Base-by-base conservation (phyloP, 2,329 filamentous ascomycete species). In the Sporothrix curviconia region DNA sequence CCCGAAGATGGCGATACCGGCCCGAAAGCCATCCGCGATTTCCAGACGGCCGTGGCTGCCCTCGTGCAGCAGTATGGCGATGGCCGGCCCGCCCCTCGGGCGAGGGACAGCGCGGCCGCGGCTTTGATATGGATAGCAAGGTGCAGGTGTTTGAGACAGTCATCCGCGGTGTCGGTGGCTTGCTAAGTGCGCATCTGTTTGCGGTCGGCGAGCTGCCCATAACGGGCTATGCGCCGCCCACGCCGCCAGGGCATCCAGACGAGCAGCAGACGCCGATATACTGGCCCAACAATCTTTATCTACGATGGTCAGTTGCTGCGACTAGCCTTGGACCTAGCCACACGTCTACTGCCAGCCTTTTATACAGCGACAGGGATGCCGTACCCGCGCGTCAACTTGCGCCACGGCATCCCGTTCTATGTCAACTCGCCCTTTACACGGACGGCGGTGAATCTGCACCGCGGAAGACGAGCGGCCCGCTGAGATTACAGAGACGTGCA, bases 131-230 rank as follows among this genome's bases (percentile, higher is more conserved):
- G 40, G 92, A 99, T 72, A 96, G 92, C 75, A 99, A 97, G 72
- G 94, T 99, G 2, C 92, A 99, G 73, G 90, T 99, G 39, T 99
- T 99, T 67, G 94, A 99, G 75, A 97, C 92, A 0, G 92, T 96
- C 36, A 99, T 99, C 64, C 82, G 94, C 59, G 94, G 92, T 15
- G 82, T 95, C 46, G 94, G 94, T 14, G 94, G 94, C 0, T 76
- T 99, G 57, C 74, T 99, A 63, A 96, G 92, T 67, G 91, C 92
- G 2, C 94, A 99, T 73, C 75, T 96, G 42, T 99, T 99, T 70
- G 92, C 94, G 12, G 79, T 91, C 22, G 94, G 92, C 34, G 91
- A 95, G 58, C 74, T 99, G 57, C 94, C 94, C 1, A 96, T 97
- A 56, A 76, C 78, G 14, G 87, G 88, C 37, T 96, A 96, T 68